Conservation (phyloP, 495 filamentous ascomycete genomes). For the Aspergillus nanangensis region DNA sequence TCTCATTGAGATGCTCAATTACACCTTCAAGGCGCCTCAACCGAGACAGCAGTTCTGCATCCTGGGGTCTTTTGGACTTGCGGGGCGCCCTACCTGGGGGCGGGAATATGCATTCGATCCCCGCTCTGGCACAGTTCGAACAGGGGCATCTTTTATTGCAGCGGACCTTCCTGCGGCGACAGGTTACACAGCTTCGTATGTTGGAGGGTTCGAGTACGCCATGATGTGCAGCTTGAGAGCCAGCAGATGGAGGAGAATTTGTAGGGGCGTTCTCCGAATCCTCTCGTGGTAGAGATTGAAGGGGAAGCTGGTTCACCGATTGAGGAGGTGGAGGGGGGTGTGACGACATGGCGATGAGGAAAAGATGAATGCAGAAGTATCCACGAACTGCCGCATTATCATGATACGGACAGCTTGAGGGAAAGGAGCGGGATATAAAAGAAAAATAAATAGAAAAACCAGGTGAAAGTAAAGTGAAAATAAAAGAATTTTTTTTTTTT, state of each 20-base stretch:
- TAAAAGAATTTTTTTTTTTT: too few relatives aligned
- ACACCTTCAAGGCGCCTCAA: slow-evolving; percentile 77
- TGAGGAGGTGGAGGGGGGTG: slow-evolving; percentile 5
- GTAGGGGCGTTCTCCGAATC: slow-evolving; percentile 14
- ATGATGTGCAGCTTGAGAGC: slow-evolving; percentile 1
- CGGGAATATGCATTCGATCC: slow-evolving; percentile 80
- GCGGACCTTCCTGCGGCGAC: slow-evolving; percentile 76
- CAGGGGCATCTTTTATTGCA: slow-evolving; percentile 85
- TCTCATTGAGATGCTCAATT: slow-evolving; percentile 58
- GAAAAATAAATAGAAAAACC: too few relatives aligned
- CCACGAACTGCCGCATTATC: slow-evolving; percentile 11
- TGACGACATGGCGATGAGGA: slow-evolving; percentile 27
- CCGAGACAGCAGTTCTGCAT: slow-evolving; percentile 74
- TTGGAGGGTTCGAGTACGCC: slow-evolving; percentile 35
- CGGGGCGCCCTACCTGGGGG: slow-evolving; percentile 76
- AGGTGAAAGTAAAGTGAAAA: too few relatives aligned
- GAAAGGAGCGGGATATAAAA: slow-evolving; percentile 1
- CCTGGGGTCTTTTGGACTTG: slow-evolving; percentile 59
- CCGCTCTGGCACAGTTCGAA: slow-evolving; percentile 74
- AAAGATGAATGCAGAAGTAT: neutral
- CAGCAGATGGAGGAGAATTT: slow-evolving; percentile 9
- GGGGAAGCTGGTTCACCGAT: slow-evolving; percentile 2
- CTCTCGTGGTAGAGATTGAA: slow-evolving; percentile 1
- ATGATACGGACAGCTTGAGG: neutral
- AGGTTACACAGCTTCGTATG: slow-evolving; percentile 78